Evolutionary conservation across 345 rosid species (phyloP).

Genomic region (Angophora floribunda): DNA sequence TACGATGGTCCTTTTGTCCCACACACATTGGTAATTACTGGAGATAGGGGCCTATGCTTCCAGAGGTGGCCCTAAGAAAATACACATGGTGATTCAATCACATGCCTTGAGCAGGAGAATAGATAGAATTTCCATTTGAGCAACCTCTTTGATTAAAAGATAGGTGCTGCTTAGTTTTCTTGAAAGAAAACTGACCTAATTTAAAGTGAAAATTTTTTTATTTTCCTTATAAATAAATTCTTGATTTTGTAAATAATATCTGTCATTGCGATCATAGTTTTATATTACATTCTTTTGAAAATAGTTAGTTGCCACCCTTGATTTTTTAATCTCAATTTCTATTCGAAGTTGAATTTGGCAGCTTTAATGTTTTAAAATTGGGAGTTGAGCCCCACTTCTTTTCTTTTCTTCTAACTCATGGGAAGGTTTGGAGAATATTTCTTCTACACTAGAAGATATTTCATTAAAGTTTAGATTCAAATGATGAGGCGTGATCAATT

Average conservation of each 20-base stretch:
- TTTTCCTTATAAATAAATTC: not conserved
- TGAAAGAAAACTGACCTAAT: not conserved
- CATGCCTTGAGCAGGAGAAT: not conserved
- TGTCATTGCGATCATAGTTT: not conserved
- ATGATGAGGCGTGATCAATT: too few species aligned
- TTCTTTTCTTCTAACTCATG: too few species aligned
- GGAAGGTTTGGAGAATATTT: too few species aligned
- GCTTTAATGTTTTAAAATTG: too few species aligned
- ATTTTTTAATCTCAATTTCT: not conserved
- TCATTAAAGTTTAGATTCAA: too few species aligned
- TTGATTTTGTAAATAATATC: not conserved
- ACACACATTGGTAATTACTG: rapidly evolving
- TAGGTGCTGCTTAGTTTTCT: not conserved
- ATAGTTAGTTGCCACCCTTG: rapidly evolving
- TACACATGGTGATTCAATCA: not conserved
- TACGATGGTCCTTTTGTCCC: too few species aligned
- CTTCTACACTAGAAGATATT: too few species aligned
- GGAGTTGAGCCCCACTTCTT: too few species aligned
- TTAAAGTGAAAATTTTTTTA: not conserved
- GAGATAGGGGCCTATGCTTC: not conserved
- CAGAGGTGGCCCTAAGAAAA: not conserved
- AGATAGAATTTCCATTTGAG: not conserved
- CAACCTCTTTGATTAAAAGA: too few species aligned
- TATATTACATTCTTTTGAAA: not conserved
- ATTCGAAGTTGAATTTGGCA: not conserved